Percentiles rank a stretch among this genome's conserved stretches.
phyloP scores from a whole-genome alignment of 257 asterid genomes.

The Rehmannia glutinosa region DNA sequence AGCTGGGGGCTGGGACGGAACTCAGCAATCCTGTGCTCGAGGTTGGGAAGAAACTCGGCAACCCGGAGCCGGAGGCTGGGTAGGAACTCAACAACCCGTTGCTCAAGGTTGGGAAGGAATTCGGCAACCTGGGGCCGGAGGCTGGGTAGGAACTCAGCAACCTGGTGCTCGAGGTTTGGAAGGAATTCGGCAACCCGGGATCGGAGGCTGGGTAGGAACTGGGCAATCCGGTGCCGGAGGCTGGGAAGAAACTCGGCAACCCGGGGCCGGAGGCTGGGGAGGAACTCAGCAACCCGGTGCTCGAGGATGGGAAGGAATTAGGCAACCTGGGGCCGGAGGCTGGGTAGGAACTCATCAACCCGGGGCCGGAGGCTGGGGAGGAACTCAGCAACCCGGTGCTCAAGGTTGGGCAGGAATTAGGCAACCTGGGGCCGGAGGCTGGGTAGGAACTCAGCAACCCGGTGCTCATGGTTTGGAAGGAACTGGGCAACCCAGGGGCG shows the following conservation, averaged over 20 bases:
- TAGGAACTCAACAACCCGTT: neutral
- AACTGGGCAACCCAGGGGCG: neutral
- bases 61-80: neutral
- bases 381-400: neutral
- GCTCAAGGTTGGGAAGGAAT: conserved; percentile 7
- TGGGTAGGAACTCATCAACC: neutral
- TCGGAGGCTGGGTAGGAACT: neutral
- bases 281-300: neutral
- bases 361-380: neutral
- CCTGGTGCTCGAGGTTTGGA: neutral
- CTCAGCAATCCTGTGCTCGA: neutral
- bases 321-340: neutral
- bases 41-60: neutral
- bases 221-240: neutral
- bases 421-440: neutral
- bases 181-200: neutral
- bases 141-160: neutral
- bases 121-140: neutral
- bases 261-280: conserved; percentile 10
- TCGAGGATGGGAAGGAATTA: conserved; percentile 1
- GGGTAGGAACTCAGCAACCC: neutral
- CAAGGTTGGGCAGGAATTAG: conserved; percentile 8
- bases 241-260: neutral
- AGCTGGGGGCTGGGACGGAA: conserved; percentile 1
- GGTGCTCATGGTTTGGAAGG: neutral